Conservation (phyloP, 371 early-diverging fungal genomes). For the Ordospora colligata region DNA sequence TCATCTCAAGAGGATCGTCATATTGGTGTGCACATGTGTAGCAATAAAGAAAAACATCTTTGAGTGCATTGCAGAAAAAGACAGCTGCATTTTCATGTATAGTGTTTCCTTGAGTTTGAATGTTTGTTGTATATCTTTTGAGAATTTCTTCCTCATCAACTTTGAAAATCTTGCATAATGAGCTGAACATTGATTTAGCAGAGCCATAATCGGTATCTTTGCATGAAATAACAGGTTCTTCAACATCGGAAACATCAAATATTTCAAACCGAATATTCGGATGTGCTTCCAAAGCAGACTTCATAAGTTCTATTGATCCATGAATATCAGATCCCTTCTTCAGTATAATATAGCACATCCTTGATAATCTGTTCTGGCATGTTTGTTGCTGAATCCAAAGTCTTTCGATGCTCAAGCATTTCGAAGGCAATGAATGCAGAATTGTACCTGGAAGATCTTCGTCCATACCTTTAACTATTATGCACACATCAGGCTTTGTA, state of each 20-base stretch:
- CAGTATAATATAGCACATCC: background rate
- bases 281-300: background rate
- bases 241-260: background rate
- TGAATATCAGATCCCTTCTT: background rate
- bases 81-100: background rate
- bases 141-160: background rate
- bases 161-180: background rate
- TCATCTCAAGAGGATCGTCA: conserved; percentile 3
- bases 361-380: background rate
- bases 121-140: background rate
- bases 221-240: background rate
- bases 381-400: background rate
- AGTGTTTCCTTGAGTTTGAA: background rate
- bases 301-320: background rate
- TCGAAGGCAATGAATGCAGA: background rate
- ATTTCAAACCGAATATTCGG: background rate
- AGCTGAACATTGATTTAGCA: background rate
- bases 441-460: background rate
- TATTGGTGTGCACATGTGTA: conserved; percentile 15
- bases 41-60: conserved; percentile 17
- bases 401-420: background rate
- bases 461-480: background rate
- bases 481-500: background rate
- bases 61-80: background rate
- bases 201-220: background rate